phyloP scores from a whole-genome alignment of 192 early-diverging fungal genomes.

The Obelidium mucronatum region DNA sequence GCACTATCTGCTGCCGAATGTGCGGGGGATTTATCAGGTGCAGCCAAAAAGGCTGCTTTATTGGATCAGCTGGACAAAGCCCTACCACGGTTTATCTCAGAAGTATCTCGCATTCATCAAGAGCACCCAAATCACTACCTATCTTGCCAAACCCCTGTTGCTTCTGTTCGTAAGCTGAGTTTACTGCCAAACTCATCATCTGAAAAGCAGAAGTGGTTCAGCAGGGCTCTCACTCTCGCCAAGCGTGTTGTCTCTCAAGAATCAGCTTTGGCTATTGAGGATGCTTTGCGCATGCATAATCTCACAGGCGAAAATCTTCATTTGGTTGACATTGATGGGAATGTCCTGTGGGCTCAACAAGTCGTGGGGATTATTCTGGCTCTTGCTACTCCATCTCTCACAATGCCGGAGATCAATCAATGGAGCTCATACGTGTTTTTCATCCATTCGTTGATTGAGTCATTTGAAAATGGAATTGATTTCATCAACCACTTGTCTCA shows the following conservation, averaged over 20 bases:
- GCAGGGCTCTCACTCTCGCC: background rate
- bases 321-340: too few species aligned
- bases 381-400: background rate
- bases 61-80: background rate
- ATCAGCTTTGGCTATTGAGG: background rate
- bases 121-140: slow-evolving; percentile 1
- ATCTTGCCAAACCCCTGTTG: background rate
- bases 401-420: slow-evolving; percentile 6
- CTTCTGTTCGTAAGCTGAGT: background rate
- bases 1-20: too few species aligned
- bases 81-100: background rate
- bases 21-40: background rate
- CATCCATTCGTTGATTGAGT: background rate
- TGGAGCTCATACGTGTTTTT: background rate
- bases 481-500: slow-evolving; percentile 6
- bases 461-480: background rate
- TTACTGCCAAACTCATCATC: background rate
- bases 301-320: too few species aligned
- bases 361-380: background rate
- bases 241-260: background rate
- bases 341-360: background rate
- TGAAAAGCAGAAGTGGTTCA: background rate
- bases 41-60: background rate
- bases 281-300: background rate
- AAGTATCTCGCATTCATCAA: background rate